These are phyloP conservation scores for Thelonectria blattea DNA, from an alignment of 2,329 filamentous ascomycete species.

Conservation along the genomic window DNA sequence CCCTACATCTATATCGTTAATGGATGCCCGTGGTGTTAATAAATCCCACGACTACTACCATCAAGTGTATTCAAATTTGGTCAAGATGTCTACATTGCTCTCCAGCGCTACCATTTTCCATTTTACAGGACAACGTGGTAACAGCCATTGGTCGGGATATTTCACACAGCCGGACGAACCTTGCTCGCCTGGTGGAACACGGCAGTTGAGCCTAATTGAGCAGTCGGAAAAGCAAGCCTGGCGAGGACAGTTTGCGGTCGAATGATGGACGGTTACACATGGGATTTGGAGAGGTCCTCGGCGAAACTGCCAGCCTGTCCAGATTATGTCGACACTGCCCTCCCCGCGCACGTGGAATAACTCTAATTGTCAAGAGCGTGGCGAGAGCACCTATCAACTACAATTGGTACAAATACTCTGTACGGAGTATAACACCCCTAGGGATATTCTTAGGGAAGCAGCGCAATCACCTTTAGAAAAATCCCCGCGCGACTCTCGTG, in stretches of 20 bases:
- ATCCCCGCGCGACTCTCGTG: too few relatives aligned
- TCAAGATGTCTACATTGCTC: too few relatives aligned
- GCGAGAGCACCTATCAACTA: too few relatives aligned
- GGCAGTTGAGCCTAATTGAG: not conserved
- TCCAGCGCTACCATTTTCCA: too few relatives aligned
- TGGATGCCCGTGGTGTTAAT: not conserved
- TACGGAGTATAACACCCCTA: too few relatives aligned
- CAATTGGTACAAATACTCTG: too few relatives aligned
- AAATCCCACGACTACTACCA: too few relatives aligned
- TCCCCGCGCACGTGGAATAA: too few relatives aligned
- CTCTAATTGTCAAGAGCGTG: too few relatives aligned
- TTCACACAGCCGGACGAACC: not conserved
- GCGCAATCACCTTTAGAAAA: too few relatives aligned
- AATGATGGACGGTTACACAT: not conserved
- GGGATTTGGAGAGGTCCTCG: not conserved
- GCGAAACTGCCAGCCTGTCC: not conserved
- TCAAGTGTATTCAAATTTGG: too few relatives aligned
- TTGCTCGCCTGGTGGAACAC: not conserved
- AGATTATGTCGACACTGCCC: not conserved
- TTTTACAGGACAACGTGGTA: not conserved
- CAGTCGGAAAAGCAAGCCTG: not conserved
- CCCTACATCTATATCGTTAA: not conserved
- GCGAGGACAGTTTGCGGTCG: not conserved
- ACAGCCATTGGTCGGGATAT: not conserved
- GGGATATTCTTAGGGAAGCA: too few relatives aligned